Evolutionary conservation across 805 yeast species (phyloP), one percentile per base, ranked within the genome.

Genomic region (Vanderwaltozyma verrucispora): DNA sequence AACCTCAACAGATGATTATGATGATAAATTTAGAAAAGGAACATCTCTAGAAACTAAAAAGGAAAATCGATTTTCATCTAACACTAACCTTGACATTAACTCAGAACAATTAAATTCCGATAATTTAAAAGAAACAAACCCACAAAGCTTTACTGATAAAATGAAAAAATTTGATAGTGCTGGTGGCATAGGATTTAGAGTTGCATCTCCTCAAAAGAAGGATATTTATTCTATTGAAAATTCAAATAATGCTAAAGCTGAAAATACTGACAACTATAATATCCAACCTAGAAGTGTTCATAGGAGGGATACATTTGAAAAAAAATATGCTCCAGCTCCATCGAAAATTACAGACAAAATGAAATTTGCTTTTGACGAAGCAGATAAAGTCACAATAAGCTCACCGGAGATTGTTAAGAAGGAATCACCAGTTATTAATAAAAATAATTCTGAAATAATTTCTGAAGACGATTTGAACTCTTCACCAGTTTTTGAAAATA

Each of bases 181-280:
- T 23, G 39, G 44, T 15, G 51, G 48, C 14, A 40, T 49, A 16
- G 53, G 53, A 3, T 38, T 49, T 23, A 37, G 48, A 23, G 43
- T 42, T 18, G 32, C 21, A 24, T 10, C 30, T 21, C 23, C 23
- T 21, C 6, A 21, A 6, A 16, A n/a, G 33, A 29, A 13, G 31
- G 17, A 6, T 6, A 16, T 4, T 5, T 17, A 6, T 8, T 12
- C 3, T 4, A 28, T 14, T 7, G n/a, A 20, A 9, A 33, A 28
- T 13, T 12, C 13, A 20, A 4, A 16, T 4, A 16, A 8, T 11
- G 27, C n/a, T 13, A 7, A 12, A 24, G 27, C 7, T 10, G 6
- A 10, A 21, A 21, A 21, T 21, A 7, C 24, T 10, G n/a, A 11
- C 27, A 13, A 14, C 4, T 17, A 21, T 31, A n/a, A 5, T 14